Conservation (phyloP, 1,284 basidiomycete genomes). For the Ustilago crameri region DNA sequence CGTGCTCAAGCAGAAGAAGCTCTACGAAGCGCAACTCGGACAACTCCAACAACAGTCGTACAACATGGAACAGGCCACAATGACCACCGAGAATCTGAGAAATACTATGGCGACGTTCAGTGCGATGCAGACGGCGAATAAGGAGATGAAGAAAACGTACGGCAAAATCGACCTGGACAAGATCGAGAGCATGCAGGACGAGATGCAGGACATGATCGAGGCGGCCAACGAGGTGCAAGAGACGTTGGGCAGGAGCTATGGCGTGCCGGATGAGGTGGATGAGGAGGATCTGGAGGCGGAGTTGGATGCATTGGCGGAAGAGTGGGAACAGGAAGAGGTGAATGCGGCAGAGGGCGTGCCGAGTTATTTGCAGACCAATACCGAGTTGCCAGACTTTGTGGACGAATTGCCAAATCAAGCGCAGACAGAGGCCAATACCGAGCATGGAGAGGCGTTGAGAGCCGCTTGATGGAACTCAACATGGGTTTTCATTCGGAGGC, state of each 20-base stretch:
- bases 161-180: constrained; percentile 98
- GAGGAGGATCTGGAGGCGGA: constrained; percentile 97
- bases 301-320: constrained; percentile 74
- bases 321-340: constrained; percentile 70
- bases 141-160: constrained; percentile 95
- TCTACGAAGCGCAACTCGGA: constrained; percentile 92
- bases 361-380: constrained; percentile 55
- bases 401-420: constrained; percentile 54
- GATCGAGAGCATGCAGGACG: constrained; percentile 78
- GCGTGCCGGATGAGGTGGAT: constrained; percentile 96
- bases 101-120: constrained; percentile 99
- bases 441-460: constrained; percentile 38
- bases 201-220: constrained; percentile 97
- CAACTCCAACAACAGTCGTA: constrained; percentile 95
- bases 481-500: not conserved
- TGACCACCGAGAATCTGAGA: constrained; percentile 94
- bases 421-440: constrained; percentile 2
- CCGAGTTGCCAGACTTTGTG: constrained; percentile 61
- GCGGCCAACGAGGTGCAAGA: constrained; percentile 99
- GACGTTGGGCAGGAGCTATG: constrained; percentile 89
- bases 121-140: constrained; percentile 97
- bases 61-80: constrained; percentile 97
- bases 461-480: constrained; percentile 15
- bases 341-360: constrained; percentile 34
- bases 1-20: constrained; percentile 92